Base-by-base conservation (phyloP, 2,329 filamentous ascomycete genomes). In the Aureobasidium sp. region DNA sequence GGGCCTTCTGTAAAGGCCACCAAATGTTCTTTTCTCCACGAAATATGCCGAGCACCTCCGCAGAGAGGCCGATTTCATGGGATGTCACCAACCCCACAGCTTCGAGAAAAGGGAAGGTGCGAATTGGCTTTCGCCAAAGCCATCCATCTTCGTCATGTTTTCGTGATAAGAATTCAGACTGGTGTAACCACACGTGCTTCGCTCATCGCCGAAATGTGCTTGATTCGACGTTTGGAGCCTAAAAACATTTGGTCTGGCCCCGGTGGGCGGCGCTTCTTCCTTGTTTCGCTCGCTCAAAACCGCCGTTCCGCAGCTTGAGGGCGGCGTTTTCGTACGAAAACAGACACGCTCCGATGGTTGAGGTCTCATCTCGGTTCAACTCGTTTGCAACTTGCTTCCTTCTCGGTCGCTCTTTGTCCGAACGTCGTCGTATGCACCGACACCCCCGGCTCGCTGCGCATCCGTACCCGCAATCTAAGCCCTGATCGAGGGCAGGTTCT, bases 11-110 rank as follows among this genome's bases (percentile, higher is more conserved):
- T 48, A 17, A 44, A 41, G 24, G 20, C 10, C 20, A 20, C 41
- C 41, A 24, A 12, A 44, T 48, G 2, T 8, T 29, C 47, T n/a
- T 29, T 43, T 59, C 55, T 46, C 52, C 52, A 56, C 26, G 39
- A 44, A 43, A 50, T 34, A 24, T 59, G 29, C 55, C n/a, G 41
- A 47, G 24, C 44, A 29, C 41, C 55, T 34, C 55, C 55, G 55
- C 44, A 46, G 41, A 10, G 47, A 10, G 47, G 47, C 47, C 47
- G 47, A 34, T 20, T 50, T 20, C 12, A 9, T 50, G 47, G 55
- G 27, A 59, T 59, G 55, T 59, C 55, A 59, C 55, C 24, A 39
- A 47, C 55, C 55, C 55, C 55, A 59, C 39, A 36, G 9, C 41
- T 57, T 57, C 53, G 53, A 59, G 55, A 59, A 57, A 39, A 24